Evolutionary conservation across 23 red algal species (phyloP).

Genomic region (Pyropia yezoensis): DNA sequence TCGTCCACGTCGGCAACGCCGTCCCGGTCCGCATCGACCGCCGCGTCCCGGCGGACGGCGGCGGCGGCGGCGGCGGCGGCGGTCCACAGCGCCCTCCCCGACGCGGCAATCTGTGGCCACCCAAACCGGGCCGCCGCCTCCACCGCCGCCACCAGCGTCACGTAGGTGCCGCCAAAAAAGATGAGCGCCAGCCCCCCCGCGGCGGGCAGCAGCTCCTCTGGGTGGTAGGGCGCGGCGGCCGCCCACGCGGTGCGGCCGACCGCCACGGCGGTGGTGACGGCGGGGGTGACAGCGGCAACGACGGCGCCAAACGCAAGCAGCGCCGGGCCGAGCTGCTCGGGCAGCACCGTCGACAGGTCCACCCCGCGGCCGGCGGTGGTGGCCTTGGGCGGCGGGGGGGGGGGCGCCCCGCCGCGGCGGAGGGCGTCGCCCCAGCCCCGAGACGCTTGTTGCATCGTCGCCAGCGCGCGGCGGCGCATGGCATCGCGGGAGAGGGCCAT

Average conservation of each 20-base stretch:
- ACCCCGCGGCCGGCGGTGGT: too few species aligned
- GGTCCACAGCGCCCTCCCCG: constrained; percentile 6
- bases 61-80: constrained; percentile 14
- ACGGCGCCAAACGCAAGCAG: too few species aligned
- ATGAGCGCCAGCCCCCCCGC: constrained; percentile 17
- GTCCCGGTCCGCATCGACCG: constrained; percentile 30
- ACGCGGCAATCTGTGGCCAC: constrained; percentile 12
- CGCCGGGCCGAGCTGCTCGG: too few species aligned
- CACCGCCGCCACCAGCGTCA: constrained; percentile 19
- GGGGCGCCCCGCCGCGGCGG: too few species aligned
- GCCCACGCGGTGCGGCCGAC: neutral
- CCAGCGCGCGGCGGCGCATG: too few species aligned
- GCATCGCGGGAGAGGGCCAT: too few species aligned
- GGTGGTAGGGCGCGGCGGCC: constrained; percentile 7
- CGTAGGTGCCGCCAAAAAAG: constrained; percentile 34
- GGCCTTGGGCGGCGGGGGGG: too few species aligned
- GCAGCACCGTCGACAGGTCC: too few species aligned
- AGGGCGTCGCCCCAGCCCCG: too few species aligned
- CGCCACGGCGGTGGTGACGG: neutral
- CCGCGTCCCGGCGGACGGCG: constrained; percentile 16
- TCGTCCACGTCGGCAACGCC: constrained; percentile 30
- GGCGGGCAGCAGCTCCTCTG: constrained; percentile 5
- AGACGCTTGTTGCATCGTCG: too few species aligned
- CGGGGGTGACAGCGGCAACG: too few species aligned
- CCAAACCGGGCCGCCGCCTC: constrained; percentile 34